Evolutionary conservation across 148 eudicot species (phyloP).

Genomic region (Persicaria maculosa): DNA sequence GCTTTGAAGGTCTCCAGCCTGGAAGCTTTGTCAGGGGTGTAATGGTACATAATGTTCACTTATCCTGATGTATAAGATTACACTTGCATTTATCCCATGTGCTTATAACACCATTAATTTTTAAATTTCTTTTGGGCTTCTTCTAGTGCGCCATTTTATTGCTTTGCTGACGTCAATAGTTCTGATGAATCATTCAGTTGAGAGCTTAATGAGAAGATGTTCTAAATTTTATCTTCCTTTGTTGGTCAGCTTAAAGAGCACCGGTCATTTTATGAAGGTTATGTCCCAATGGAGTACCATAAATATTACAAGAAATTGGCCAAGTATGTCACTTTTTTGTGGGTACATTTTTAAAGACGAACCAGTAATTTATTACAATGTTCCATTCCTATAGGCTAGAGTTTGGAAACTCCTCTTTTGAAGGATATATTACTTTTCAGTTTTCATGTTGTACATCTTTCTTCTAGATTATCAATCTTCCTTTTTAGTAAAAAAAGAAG

Average conservation of each 20-base stretch:
- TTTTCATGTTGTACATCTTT: neutral
- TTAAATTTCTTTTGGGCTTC: neutral
- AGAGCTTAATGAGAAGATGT: neutral
- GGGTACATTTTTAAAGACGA: neutral
- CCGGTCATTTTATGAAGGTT: conserved; percentile 58
- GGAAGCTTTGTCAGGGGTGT: neutral
- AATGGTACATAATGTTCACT: neutral
- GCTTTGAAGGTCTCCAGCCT: conserved; percentile 8
- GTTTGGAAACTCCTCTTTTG: neutral
- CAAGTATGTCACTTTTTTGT: conserved; percentile 40
- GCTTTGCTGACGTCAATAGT: neutral
- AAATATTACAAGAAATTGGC: conserved; percentile 85
- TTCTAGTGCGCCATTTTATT: neutral
- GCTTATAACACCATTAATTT: neutral
- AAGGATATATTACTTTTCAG: neutral
- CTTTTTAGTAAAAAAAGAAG: neutral
- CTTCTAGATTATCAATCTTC: neutral
- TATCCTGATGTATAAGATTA: neutral
- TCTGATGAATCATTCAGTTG: neutral
- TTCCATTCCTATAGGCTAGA: neutral
- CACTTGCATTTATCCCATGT: neutral
- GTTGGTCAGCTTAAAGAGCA: conserved; percentile 55
- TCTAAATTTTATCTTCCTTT: neutral
- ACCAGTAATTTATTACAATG: neutral
- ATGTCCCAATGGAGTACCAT: conserved; percentile 92